These are phyloP conservation scores for Metschnikowia arizonensis DNA, from an alignment of 805 yeast genomes.

Conservation along the genomic window DNA sequence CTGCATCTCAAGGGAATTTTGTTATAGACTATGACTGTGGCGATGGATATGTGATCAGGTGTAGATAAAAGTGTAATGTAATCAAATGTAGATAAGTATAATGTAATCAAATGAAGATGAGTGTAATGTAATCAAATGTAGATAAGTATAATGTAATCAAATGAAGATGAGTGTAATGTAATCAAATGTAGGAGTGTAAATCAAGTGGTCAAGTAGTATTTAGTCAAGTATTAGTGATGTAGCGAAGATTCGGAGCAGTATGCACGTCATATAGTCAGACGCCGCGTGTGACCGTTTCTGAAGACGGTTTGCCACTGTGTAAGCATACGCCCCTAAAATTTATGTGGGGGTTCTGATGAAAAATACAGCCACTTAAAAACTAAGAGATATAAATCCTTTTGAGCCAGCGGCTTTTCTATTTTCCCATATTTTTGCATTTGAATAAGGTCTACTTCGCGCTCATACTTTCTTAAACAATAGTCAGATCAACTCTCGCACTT, in stretches of 20 bases:
- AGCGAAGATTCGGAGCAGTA: neutral
- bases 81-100: too few relatives aligned
- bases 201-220: too few relatives aligned
- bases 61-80: too few relatives aligned
- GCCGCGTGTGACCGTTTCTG: neutral
- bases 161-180: too few relatives aligned
- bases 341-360: neutral
- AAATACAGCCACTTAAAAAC: neutral
- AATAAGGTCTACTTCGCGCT: neutral
- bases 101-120: too few relatives aligned
- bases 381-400: neutral
- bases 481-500: neutral
- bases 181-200: too few relatives aligned
- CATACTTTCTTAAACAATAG: neutral
- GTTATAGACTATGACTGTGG: neutral
- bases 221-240: neutral
- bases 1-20: neutral
- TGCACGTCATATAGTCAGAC: constrained; percentile 2
- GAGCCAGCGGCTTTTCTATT: neutral
- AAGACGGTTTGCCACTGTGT: constrained; percentile 3
- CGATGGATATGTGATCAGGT: neutral
- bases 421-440: neutral
- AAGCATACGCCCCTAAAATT: neutral
- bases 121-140: too few relatives aligned
- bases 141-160: too few relatives aligned